These are phyloP conservation scores for Candida quercuum DNA, from an alignment of 805 yeast species.

Conservation along the genomic window DNA sequence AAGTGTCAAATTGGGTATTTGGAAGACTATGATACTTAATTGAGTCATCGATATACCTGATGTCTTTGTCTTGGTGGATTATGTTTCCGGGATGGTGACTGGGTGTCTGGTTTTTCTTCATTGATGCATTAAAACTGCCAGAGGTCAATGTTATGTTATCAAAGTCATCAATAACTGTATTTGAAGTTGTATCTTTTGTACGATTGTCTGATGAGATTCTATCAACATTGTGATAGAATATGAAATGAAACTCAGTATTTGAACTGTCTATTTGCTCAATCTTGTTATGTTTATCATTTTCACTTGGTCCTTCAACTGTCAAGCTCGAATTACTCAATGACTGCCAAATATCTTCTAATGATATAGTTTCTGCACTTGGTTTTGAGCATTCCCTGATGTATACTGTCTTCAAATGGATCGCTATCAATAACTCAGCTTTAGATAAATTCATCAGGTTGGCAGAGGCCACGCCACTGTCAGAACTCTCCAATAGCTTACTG, in stretches of 20 bases:
- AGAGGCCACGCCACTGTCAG: not conserved
- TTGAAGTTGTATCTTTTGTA: not conserved
- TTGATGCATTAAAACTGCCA: constrained; percentile 4
- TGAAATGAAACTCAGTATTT: constrained; percentile 1
- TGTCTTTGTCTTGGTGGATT: constrained; percentile 9
- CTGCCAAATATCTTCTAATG: constrained; percentile 1
- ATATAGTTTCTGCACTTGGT: not conserved
- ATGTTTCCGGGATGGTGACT: too few species aligned
- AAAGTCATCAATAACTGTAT: constrained; percentile 18
- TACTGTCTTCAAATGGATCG: constrained; percentile 6
- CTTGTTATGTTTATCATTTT: not conserved
- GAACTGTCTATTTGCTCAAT: not conserved
- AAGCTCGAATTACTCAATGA: not conserved
- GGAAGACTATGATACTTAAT: constrained; percentile 25
- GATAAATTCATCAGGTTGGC: constrained; percentile 3
- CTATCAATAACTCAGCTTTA: constrained; percentile 13
- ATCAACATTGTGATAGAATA: constrained; percentile 5
- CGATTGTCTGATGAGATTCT: not conserved
- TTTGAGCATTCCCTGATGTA: too few species aligned
- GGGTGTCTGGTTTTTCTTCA: too few species aligned
- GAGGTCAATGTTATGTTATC: constrained; percentile 25
- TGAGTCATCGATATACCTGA: constrained; percentile 1
- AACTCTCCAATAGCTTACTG: constrained; percentile 2
- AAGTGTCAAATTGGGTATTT: constrained; percentile 22
- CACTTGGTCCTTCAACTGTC: too few species aligned